Evolutionary conservation across 192 early-diverging fungal species (phyloP).

Genomic region (Ambispora gerdemannii): DNA sequence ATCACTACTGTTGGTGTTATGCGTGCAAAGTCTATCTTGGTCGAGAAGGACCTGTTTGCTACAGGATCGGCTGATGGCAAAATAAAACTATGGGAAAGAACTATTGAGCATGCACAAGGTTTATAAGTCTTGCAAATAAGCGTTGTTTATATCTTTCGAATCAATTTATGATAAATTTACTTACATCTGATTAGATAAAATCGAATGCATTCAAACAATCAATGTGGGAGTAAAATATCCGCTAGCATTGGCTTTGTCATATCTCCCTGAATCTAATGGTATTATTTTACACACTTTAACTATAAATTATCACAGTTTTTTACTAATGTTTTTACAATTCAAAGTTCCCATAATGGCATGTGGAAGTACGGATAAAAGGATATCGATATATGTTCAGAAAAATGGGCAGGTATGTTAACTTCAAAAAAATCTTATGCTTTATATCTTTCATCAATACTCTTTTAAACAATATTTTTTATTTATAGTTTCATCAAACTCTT

Average conservation of each 20-base stretch:
- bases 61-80: constrained; percentile 72
- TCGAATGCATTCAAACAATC: constrained; percentile 67
- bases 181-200: constrained; percentile 28
- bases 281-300: neutral
- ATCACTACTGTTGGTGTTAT: constrained; percentile 65
- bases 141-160: too few relatives aligned
- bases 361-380: constrained; percentile 78
- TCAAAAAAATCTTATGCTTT: neutral
- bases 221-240: constrained; percentile 63
- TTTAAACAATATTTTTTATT: neutral
- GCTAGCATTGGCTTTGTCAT: constrained; percentile 63
- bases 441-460: neutral
- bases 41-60: constrained; percentile 53
- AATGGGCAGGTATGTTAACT: constrained; percentile 33
- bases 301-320: neutral
- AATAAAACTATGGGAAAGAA: constrained; percentile 64
- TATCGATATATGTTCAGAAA: constrained; percentile 65
- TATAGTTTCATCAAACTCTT: constrained; percentile 61
- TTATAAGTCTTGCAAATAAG: too few relatives aligned
- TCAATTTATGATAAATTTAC: neutral
- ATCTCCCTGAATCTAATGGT: constrained; percentile 62
- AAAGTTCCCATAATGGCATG: constrained; percentile 64
- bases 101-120: constrained; percentile 40
- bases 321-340: neutral
- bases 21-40: constrained; percentile 42